Conservation (phyloP, 192 early-diverging fungal genomes). For the Piromyces sp. region DNA sequence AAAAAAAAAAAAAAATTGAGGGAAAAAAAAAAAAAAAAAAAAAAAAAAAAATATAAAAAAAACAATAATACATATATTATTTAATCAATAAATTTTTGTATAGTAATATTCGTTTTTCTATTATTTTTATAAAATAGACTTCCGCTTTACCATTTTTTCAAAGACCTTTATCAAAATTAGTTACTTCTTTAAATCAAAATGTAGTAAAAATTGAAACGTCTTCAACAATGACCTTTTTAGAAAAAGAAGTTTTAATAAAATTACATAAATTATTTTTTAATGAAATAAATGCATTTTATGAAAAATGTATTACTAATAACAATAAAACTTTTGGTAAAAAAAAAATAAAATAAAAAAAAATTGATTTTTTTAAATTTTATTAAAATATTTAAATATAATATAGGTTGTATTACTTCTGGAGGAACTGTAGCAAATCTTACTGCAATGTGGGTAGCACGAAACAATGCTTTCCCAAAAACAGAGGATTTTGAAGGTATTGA, state of each 20-base stretch:
- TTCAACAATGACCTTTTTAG: slow-evolving; percentile 28
- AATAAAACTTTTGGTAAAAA: background rate
- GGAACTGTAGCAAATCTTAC: slow-evolving; percentile 41
- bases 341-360: background rate
- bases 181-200: slow-evolving; percentile 38
- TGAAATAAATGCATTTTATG: slow-evolving; percentile 14
- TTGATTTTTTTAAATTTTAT: background rate
- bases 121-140: no score
- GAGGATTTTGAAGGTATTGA: slow-evolving; percentile 17
- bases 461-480: slow-evolving; percentile 15
- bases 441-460: slow-evolving; percentile 38
- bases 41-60: no score
- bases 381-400: no score
- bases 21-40: no score
- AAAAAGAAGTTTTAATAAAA: slow-evolving; percentile 29
- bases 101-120: no score
- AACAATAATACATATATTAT: no score
- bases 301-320: slow-evolving; percentile 15
- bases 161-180: slow-evolving; percentile 22
- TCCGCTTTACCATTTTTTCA: slow-evolving; percentile 36
- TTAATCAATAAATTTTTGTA: no score
- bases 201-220: slow-evolving; percentile 39
- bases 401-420: slow-evolving; percentile 12
- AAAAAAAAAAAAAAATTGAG: no score
- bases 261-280: slow-evolving; percentile 30